Conservation (phyloP, 441 rosid species). For the Cnidoscolus chayamansa region DNA sequence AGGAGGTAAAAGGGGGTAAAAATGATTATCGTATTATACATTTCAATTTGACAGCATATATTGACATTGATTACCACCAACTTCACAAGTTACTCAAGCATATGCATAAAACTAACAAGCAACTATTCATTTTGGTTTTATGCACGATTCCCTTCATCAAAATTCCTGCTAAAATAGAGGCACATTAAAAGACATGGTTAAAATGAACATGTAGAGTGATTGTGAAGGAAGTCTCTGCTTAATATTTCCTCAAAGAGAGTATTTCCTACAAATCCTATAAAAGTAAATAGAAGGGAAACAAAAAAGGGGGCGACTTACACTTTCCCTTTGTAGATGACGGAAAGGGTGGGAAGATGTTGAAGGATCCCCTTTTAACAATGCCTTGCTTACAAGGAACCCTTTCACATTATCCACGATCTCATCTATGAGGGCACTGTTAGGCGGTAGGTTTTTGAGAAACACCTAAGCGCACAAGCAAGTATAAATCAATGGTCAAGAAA, state of each 20-base stretch:
- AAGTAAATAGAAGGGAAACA: neutral
- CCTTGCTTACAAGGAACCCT: conserved; percentile 82
- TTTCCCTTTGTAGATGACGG: conserved; percentile 75
- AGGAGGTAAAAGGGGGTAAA: neutral
- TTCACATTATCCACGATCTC: conserved; percentile 91
- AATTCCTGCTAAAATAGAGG: neutral
- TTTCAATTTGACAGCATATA: neutral
- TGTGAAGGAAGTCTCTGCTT: neutral
- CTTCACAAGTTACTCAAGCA: neutral
- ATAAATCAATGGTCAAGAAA: neutral
- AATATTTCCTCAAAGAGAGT: neutral
- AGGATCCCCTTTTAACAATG: conserved; percentile 84
- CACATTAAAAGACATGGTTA: neutral
- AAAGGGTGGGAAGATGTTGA: conserved; percentile 57
- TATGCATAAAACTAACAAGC: neutral
- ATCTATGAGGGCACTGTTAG: conserved; percentile 74
- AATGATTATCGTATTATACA: neutral
- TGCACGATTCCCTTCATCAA: neutral
- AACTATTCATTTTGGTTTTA: conserved; percentile 1
- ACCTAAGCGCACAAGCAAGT: conserved; percentile 44
- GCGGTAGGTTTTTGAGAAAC: conserved; percentile 81
- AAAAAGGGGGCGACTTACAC: conserved; percentile 37
- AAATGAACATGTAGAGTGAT: neutral
- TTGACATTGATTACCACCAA: conserved; percentile 1
- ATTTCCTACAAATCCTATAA: neutral